Conservation (phyloP, 2,329 filamentous ascomycete species). For the Sclerotinia nivalis region DNA sequence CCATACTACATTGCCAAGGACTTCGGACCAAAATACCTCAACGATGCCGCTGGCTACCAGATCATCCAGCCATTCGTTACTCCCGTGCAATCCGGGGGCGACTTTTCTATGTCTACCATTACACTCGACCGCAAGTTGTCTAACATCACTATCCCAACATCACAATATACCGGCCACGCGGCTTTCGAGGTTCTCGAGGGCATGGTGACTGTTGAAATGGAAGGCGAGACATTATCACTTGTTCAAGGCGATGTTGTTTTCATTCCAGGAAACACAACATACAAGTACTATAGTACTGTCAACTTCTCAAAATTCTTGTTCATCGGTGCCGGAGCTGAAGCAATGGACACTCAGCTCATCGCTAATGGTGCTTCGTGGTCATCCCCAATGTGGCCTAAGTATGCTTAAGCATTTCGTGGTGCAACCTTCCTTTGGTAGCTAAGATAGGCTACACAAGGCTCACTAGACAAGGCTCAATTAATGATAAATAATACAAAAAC, state of each 20-base stretch:
- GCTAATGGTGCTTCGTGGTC: conserved; percentile 25
- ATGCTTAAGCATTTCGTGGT: conserved; percentile 1
- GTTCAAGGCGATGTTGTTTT: conserved; percentile 45
- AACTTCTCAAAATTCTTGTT: conserved; percentile 32
- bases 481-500: neutral
- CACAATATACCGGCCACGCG: conserved; percentile 39
- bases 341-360: conserved; percentile 31
- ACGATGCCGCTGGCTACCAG: conserved; percentile 44
- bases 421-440: neutral
- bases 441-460: too few species aligned
- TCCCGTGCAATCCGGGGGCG: conserved; percentile 43
- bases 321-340: conserved; percentile 26
- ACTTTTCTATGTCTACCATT: conserved; percentile 49
- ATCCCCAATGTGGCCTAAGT: conserved; percentile 31
- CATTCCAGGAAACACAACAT: conserved; percentile 41
- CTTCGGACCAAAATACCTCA: conserved; percentile 50
- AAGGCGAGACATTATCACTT: conserved; percentile 39
- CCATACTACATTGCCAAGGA: conserved; percentile 50
- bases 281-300: conserved; percentile 42
- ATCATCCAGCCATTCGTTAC: conserved; percentile 49
- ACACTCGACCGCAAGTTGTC: conserved; percentile 40
- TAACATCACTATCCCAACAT: conserved; percentile 32
- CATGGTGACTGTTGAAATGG: conserved; percentile 41
- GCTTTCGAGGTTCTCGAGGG: conserved; percentile 47
- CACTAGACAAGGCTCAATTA: neutral